Base-by-base conservation (phyloP, 257 asterid genomes). In the Verbena officinalis region DNA sequence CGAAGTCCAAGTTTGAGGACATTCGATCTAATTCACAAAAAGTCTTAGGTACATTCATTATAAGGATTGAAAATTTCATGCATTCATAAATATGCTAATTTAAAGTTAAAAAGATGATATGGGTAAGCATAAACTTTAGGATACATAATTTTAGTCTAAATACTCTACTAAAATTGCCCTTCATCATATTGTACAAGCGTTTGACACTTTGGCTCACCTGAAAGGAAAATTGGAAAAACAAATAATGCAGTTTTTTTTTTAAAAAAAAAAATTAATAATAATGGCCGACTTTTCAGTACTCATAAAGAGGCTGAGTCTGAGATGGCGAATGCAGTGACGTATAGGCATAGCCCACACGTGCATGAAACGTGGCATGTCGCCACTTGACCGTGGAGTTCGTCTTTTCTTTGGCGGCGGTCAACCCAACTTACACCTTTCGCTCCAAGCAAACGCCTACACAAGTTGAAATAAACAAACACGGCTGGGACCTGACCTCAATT, bases 291-390 rank as follows among this genome's bases (percentile, higher is more conserved):
- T 64, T 31, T 63, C 44, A 50, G 53, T 4, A 57, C 17, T 23
- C 31, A 43, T 38, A 19, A 49, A 19, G 3, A 1, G 15, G 4
- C 33, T 27, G 33, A 0, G n/a, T n/a, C n/a, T n/a, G n/a, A 21
- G 55, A 4, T 80, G 85, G 62, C 80, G 78, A 21, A 71, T 40
- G 85, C 85, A 73, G 27, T 80, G 85, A 73, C 85, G 67, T 16
- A 70, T n/a, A n/a, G n/a, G n/a, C n/a, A 20, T 1, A 46, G 3
- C n/a, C 62, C 78, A 15, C 78, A 71, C 80, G 75, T 74, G 80
- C 70, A 4, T 3, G 14, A 9, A 5, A 75, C 81, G 76, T 76
- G 75, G 79, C 82, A 10, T 4, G 21, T 11, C 1, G 11, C 58
- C 66, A 73, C 57, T 76, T 15, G 80, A 69, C 65, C 70, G 49